Percentiles rank a stretch among this genome's conserved stretches.
Conservation (phyloP, 805 yeast genomes). For the Zygosaccharomyces bisporus region DNA sequence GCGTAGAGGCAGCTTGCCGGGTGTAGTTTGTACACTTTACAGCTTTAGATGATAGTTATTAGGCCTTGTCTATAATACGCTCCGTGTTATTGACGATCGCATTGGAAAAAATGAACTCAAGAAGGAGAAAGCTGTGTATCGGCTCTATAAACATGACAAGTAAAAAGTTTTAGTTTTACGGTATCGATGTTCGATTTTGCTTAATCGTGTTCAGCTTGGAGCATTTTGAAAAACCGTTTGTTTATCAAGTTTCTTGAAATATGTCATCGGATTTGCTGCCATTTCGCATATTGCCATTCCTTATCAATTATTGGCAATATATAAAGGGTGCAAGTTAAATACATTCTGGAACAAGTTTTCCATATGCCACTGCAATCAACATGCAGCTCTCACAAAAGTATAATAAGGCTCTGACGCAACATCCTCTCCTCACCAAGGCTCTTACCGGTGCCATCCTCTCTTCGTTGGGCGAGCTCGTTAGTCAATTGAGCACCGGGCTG, state of each 20-base stretch:
- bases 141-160: too few relatives aligned
- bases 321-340: neutral
- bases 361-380: neutral
- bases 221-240: neutral
- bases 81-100: too few relatives aligned
- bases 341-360: neutral
- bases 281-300: conserved; percentile 7
- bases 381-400: conserved; percentile 9
- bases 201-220: neutral
- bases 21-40: too few relatives aligned
- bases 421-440: conserved; percentile 19
- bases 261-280: neutral
- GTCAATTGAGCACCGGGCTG: conserved; percentile 17
- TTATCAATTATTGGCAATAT: conserved; percentile 5
- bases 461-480: conserved; percentile 21
- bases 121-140: too few relatives aligned
- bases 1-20: too few relatives aligned
- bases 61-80: too few relatives aligned
- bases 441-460: conserved; percentile 23
- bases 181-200: too few relatives aligned
- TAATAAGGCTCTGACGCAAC: conserved; percentile 14
- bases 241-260: neutral
- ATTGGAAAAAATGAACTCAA: too few relatives aligned
- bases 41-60: too few relatives aligned
- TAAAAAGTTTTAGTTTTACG: too few relatives aligned